phyloP scores from a whole-genome alignment of 2,329 filamentous ascomycete genomes.

The Emergomyces africanus region DNA sequence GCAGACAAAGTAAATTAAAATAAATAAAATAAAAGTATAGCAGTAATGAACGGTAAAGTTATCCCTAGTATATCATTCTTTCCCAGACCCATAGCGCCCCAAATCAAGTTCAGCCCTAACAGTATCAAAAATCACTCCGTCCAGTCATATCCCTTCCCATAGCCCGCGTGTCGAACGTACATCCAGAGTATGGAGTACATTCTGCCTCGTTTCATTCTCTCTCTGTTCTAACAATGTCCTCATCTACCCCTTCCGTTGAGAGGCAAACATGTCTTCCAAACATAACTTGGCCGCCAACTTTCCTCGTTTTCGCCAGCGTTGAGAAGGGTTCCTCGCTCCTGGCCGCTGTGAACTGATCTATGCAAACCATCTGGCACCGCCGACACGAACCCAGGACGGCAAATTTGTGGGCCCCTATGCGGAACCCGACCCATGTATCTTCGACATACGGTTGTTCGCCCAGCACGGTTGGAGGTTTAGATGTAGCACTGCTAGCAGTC shows the following conservation, averaged over 20 bases:
- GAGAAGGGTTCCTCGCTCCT: constrained; percentile 76
- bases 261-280: constrained; percentile 67
- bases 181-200: too few species aligned
- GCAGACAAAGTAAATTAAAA: background rate
- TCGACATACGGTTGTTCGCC: constrained; percentile 57
- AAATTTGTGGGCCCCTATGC: constrained; percentile 43
- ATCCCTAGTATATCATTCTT: background rate
- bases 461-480: constrained; percentile 22
- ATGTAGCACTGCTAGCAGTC: background rate
- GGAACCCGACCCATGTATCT: constrained; percentile 60
- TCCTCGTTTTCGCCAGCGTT: constrained; percentile 75
- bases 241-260: constrained; percentile 13
- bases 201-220: too few species aligned
- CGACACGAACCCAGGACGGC: constrained; percentile 70
- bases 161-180: background rate
- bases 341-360: constrained; percentile 70
- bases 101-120: background rate
- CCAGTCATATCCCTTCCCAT: background rate
- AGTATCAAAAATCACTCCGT: background rate
- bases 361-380: constrained; percentile 91
- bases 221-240: too few species aligned
- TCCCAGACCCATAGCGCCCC: background rate
- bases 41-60: background rate
- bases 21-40: background rate
- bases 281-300: constrained; percentile 70